Conservation (phyloP, 768 basidiomycete genomes). For the Pseudohyphozyma bogoriensis region DNA sequence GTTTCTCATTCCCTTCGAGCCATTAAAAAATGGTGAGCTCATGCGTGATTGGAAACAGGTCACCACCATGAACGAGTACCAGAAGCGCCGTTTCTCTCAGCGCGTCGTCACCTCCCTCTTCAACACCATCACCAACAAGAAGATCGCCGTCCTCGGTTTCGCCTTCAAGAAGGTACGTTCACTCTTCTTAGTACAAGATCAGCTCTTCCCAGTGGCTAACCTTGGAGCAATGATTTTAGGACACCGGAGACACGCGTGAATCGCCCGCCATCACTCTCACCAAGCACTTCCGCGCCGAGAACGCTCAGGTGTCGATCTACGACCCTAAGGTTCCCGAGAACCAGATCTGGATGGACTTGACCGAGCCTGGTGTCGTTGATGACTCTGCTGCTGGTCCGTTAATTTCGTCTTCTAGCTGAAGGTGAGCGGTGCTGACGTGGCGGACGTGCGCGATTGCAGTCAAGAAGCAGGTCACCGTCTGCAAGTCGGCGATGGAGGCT, state of each 20-base stretch:
- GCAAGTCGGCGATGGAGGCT: constrained; percentile 66
- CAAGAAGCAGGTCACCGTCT: constrained; percentile 79
- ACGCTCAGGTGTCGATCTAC: constrained; percentile 74
- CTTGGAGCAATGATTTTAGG: constrained; percentile 63
- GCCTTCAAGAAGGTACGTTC: constrained; percentile 84
- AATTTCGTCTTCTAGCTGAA: too few species aligned
- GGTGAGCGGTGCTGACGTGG: constrained; percentile 1
- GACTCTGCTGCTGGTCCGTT: constrained; percentile 51
- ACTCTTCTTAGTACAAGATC: not conserved
- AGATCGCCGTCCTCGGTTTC: constrained; percentile 92
- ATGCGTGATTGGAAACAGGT: constrained; percentile 51
- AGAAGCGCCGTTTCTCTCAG: constrained; percentile 91
- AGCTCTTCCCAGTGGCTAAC: not conserved
- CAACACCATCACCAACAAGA: constrained; percentile 96
- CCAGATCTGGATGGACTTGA: constrained; percentile 65
- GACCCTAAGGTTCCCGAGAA: constrained; percentile 73
- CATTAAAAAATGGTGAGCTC: not conserved
- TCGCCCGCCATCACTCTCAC: constrained; percentile 89
- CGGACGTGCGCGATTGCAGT: constrained; percentile 44
- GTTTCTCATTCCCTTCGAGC: not conserved
- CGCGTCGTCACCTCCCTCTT: constrained; percentile 94
- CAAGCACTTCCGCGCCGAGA: constrained; percentile 83
- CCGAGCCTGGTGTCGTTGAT: constrained; percentile 49
- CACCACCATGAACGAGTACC: constrained; percentile 97
- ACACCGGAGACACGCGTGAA: constrained; percentile 98